Conservation (phyloP, 331 rosid species). For the Cydonia oblonga region DNA sequence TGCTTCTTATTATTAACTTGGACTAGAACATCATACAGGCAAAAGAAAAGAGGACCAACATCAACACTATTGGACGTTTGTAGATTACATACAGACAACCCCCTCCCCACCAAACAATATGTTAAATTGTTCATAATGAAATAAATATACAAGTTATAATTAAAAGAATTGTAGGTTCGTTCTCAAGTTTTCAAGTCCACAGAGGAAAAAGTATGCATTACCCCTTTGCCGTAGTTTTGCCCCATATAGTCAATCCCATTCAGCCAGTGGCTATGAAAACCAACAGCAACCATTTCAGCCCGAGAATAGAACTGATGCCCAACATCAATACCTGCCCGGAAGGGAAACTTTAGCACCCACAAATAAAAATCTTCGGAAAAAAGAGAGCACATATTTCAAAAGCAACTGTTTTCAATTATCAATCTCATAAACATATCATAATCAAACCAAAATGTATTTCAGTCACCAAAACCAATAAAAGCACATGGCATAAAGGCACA, state of each 20-base stretch:
- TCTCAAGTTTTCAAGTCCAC: neutral
- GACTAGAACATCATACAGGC: neutral
- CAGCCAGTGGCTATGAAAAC: slow-evolving; percentile 94
- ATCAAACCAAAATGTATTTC: neutral
- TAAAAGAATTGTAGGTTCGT: neutral
- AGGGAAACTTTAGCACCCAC: slow-evolving; percentile 14
- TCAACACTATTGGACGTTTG: no score
- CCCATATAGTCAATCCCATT: slow-evolving; percentile 94
- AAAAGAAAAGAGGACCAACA: neutral
- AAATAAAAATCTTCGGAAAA: neutral
- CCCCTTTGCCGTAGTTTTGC: slow-evolving; percentile 36
- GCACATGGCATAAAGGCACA: neutral
- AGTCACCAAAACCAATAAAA: neutral
- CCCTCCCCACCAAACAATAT: neutral
- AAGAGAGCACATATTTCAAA: neutral
- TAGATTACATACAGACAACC: neutral
- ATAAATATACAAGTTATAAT: neutral
- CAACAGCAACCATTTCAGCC: slow-evolving; percentile 97
- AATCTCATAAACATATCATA: neutral
- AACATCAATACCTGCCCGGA: slow-evolving; percentile 60
- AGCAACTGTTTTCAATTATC: neutral
- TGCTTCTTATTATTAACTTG: neutral
- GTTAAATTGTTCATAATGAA: neutral
- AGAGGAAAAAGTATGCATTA: slow-evolving; percentile 25
- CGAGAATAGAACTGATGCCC: slow-evolving; percentile 95